Evolutionary conservation across 2,329 filamentous ascomycete genomes (phyloP).

Genomic region (Paecilomyces dactylethromorphus): DNA sequence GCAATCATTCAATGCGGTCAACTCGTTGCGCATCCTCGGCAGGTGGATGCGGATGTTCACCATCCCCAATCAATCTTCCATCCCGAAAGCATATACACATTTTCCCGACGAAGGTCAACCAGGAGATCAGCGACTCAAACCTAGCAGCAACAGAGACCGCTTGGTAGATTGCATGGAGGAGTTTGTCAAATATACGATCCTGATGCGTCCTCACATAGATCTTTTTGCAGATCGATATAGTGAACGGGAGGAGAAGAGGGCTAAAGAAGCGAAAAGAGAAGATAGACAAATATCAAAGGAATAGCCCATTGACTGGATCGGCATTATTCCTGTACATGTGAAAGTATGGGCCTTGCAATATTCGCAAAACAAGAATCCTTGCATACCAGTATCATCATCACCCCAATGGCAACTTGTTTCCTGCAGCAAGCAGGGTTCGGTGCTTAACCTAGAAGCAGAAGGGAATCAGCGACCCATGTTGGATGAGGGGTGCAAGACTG

Average conservation of each 20-base stretch:
- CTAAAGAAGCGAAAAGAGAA: constrained; percentile 12
- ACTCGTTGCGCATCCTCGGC: constrained; percentile 57
- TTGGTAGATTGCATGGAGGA: constrained; percentile 65
- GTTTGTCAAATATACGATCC: constrained; percentile 61
- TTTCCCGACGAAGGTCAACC: constrained; percentile 48
- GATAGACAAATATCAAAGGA: not conserved
- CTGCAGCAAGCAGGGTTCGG: too few relatives aligned
- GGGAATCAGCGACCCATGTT: too few relatives aligned
- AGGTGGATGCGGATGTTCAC: constrained; percentile 66
- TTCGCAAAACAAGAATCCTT: too few relatives aligned
- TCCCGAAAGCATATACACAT: constrained; percentile 58
- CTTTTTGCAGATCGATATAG: constrained; percentile 59
- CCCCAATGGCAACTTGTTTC: too few relatives aligned
- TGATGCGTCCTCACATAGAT: constrained; percentile 57
- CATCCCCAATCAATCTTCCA: constrained; percentile 59
- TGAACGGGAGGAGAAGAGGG: constrained; percentile 41
- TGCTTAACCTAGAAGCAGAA: too few relatives aligned
- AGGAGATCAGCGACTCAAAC: constrained; percentile 46
- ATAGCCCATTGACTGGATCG: too few relatives aligned
- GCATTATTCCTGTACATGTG: too few relatives aligned
- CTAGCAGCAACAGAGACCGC: constrained; percentile 52
- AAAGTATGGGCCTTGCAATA: too few relatives aligned
- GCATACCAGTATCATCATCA: too few relatives aligned
- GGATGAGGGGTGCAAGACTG: too few relatives aligned
- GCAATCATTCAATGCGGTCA: constrained; percentile 63